These are phyloP conservation scores for Heritiera littoralis DNA, from an alignment of 345 rosid genomes.

Conservation along the genomic window DNA sequence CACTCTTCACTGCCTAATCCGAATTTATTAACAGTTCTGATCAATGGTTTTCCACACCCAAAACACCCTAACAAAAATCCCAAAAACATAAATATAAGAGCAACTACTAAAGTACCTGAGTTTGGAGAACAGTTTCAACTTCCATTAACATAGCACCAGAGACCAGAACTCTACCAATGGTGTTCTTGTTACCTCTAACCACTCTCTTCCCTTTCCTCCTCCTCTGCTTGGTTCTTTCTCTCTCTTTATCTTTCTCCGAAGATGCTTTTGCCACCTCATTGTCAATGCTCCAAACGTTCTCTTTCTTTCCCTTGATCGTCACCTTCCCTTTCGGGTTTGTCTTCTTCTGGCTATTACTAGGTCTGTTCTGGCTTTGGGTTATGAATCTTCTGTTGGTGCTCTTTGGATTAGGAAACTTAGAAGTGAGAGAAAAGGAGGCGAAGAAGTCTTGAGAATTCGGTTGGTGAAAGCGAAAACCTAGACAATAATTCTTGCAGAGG, in stretches of 20 bases:
- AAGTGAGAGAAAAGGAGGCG: background rate
- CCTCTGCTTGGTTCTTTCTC: conserved; percentile 35
- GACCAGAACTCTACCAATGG: conserved; percentile 49
- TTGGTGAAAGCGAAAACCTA: conserved; percentile 32
- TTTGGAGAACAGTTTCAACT: conserved; percentile 81
- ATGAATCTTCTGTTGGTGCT: conserved; percentile 6
- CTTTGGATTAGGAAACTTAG: conserved; percentile 13
- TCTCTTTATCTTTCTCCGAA: conserved; percentile 33
- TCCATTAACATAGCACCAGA: conserved; percentile 77
- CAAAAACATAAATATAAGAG: background rate
- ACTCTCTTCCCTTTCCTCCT: conserved; percentile 48
- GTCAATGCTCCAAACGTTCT: conserved; percentile 81
- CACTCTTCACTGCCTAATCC: background rate
- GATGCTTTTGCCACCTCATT: conserved; percentile 54
- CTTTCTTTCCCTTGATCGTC: conserved; percentile 55
- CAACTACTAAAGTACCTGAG: conserved; percentile 52
- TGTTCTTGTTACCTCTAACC: conserved; percentile 42
- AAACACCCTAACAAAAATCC: background rate
- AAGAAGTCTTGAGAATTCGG: conserved; percentile 13
- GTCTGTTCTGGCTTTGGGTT: conserved; percentile 36
- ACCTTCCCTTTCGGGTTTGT: conserved; percentile 35
- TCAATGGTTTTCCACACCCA: background rate
- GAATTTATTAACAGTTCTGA: background rate
- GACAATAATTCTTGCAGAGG: conserved; percentile 34
- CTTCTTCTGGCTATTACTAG: conserved; percentile 31